phyloP scores from a whole-genome alignment of 1,284 basidiomycete species.

The Meira nashicola region DNA sequence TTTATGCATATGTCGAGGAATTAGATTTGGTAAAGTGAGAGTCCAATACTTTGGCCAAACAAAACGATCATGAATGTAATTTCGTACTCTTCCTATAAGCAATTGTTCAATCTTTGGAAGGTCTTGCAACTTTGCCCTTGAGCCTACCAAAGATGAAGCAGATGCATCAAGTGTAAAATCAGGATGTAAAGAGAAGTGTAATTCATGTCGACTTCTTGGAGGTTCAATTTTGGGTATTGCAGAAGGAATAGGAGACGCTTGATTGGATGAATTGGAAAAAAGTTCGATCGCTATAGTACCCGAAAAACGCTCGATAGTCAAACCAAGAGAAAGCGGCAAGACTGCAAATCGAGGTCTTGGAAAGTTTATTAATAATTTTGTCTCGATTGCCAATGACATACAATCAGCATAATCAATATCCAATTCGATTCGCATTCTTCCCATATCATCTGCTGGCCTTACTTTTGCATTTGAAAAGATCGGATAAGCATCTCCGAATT shows the following conservation, averaged over 20 bases:
- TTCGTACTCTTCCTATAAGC: slow-evolving; percentile 57
- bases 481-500: slow-evolving; percentile 58
- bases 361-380: slow-evolving; percentile 60
- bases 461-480: slow-evolving; percentile 58
- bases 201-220: slow-evolving; percentile 49
- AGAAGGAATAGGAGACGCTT: background rate
- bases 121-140: slow-evolving; percentile 60
- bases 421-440: slow-evolving; percentile 58
- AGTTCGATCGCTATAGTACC: slow-evolving; percentile 55
- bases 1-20: background rate
- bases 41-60: slow-evolving; percentile 58
- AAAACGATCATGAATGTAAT: slow-evolving; percentile 57
- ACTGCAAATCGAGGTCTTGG: slow-evolving; percentile 60
- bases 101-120: slow-evolving; percentile 63
- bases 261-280: slow-evolving; percentile 10
- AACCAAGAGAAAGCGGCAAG: slow-evolving; percentile 58
- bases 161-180: slow-evolving; percentile 60
- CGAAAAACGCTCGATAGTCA: slow-evolving; percentile 59
- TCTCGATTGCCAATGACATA: slow-evolving; percentile 58
- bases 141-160: slow-evolving; percentile 59
- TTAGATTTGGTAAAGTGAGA: slow-evolving; percentile 55
- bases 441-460: slow-evolving; percentile 58
- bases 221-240: slow-evolving; percentile 21
- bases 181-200: slow-evolving; percentile 59
- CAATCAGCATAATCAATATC: slow-evolving; percentile 60